Base-by-base conservation (phyloP, 306 rosid species). In the Glycine tomentella region DNA sequence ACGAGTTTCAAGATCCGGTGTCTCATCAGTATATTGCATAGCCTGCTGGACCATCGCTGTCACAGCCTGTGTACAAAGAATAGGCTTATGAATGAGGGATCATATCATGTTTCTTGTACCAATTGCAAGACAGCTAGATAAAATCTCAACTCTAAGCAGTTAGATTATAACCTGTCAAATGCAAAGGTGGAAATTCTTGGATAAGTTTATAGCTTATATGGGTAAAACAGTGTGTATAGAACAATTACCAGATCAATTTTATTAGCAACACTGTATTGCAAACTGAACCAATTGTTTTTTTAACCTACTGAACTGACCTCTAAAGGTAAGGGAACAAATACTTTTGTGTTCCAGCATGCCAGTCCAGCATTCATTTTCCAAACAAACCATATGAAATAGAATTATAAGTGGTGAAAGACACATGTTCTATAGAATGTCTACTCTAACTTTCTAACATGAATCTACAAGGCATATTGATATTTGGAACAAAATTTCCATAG, bases 31-130 rank as follows among this genome's bases (percentile, higher is more conserved):
- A 81, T 91, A 93, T 66, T 91, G 92, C 98, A 93, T 93, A 14
- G 98, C 98, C 83, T 93, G 98, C 85, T 93, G 98, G 53, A 93
- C 97, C 97, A 93, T 90, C 11, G 91, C 92, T 81, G 97, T 90
- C 36, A 92, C 94, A 74, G 89, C 97, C 97, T 92, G 87, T 10
- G 50, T 7, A 16, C 53, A 82, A 74, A 71, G 71, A 70, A 52
- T 42, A 63, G 42, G 59, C 68, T 53, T 46, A 63, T 84, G 10
- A 25, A 14, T 6, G 70, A 36, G 12, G 6, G 65, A 45, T 3
- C 44, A 55, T 44, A 72, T 46, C 15, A 20, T 55, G 20, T 67
- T 63, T 72, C 48, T 64, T 56, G 44, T 13, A 64, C 31, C 20
- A 40, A 42, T 73, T 13, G 16, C 65, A 65, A 17, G 44, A 56